These are phyloP conservation scores for Schizophyllum commune DNA, from an alignment of 1,284 basidiomycete species.

Conservation along the genomic window DNA sequence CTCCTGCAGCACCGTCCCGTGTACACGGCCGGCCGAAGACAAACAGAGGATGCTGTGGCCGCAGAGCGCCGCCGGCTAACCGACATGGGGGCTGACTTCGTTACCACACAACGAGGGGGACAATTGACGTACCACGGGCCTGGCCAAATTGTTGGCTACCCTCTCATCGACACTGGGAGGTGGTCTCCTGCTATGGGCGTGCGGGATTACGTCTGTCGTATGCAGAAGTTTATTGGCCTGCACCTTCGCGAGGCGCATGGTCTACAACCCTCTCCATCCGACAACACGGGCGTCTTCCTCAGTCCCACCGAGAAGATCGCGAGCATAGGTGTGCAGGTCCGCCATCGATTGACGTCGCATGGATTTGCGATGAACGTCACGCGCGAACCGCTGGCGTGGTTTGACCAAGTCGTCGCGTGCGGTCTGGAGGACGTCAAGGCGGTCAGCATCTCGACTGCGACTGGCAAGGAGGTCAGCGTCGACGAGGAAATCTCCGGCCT, in stretches of 20 bases:
- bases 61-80: constrained; percentile 64
- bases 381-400: constrained; percentile 74
- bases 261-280: constrained; percentile 44
- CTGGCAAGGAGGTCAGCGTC: constrained; percentile 31
- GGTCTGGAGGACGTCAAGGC: constrained; percentile 85
- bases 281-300: constrained; percentile 76
- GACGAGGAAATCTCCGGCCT: constrained; percentile 46
- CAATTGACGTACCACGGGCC: constrained; percentile 97
- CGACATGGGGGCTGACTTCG: constrained; percentile 82
- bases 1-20: constrained; percentile 87
- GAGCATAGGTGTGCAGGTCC: constrained; percentile 94
- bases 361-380: constrained; percentile 95
- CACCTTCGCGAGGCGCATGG: constrained; percentile 53
- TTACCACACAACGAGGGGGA: constrained; percentile 79
- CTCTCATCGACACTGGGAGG: constrained; percentile 76
- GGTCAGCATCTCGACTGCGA: constrained; percentile 48
- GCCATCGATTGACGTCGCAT: constrained; percentile 90
- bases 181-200: constrained; percentile 49
- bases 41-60: constrained; percentile 55
- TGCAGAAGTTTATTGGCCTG: constrained; percentile 55
- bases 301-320: constrained; percentile 71
- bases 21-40: constrained; percentile 88
- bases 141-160: constrained; percentile 95
- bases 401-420: constrained; percentile 86
- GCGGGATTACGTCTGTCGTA: constrained; percentile 66